phyloP scores from a whole-genome alignment of 768 basidiomycete species.

The Leccinum pellstonianum region DNA sequence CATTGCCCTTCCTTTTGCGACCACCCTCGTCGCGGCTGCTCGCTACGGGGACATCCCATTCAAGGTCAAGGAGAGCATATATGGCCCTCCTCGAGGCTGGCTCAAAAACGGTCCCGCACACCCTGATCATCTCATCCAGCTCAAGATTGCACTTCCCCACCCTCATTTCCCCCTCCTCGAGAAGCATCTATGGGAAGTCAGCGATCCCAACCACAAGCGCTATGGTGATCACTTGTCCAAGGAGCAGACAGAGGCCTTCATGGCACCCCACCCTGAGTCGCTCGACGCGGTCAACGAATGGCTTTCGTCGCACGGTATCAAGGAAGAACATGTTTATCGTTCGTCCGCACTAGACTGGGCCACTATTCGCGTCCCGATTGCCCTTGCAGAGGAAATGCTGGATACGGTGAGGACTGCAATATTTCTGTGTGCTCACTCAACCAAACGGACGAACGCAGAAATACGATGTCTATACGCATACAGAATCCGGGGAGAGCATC shows the following conservation, averaged over 20 bases:
- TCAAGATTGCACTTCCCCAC: constrained; percentile 59
- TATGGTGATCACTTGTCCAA: constrained; percentile 62
- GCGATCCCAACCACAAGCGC: constrained; percentile 51
- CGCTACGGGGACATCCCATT: constrained; percentile 12
- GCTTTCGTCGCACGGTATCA: constrained; percentile 56
- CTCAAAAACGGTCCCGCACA: constrained; percentile 41
- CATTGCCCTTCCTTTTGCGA: constrained; percentile 14
- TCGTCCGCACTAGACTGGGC: constrained; percentile 74
- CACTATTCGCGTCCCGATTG: constrained; percentile 54
- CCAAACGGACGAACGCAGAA: constrained; percentile 37
- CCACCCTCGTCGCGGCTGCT: constrained; percentile 12
- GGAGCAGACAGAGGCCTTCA: constrained; percentile 60
- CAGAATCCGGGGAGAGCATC: constrained; percentile 48
- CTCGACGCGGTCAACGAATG: constrained; percentile 57
- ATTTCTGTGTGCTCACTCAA: not conserved
- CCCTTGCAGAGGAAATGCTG: constrained; percentile 67
- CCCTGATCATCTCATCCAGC: constrained; percentile 44
- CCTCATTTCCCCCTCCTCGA: constrained; percentile 50
- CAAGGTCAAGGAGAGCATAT: constrained; percentile 50
- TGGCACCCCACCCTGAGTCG: constrained; percentile 56
- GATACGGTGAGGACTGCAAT: constrained; percentile 48
- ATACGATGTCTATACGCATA: constrained; percentile 62
- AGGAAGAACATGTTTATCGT: constrained; percentile 44
- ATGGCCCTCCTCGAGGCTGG: constrained; percentile 50
- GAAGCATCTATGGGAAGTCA: constrained; percentile 54